Percentiles rank a stretch among this genome's conserved stretches.
These are phyloP conservation scores for Tylopilus rubrobrunneus DNA, from an alignment of 768 basidiomycete species.

Conservation along the genomic window DNA sequence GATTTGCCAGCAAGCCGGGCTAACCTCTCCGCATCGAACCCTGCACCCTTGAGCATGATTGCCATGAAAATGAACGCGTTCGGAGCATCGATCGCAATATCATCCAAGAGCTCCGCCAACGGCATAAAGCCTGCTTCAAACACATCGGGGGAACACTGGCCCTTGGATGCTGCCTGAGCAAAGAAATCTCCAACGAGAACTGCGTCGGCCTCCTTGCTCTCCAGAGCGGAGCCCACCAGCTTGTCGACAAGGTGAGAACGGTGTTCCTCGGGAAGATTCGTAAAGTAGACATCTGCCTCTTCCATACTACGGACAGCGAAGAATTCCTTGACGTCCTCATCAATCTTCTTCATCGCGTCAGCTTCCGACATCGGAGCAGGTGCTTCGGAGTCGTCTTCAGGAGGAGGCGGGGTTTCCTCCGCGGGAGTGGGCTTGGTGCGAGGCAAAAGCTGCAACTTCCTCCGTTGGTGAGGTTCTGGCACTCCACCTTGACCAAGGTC, in stretches of 20 bases:
- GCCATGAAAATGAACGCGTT: conserved; percentile 77
- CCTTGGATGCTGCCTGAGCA: conserved; percentile 54
- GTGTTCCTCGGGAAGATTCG: conserved; percentile 60
- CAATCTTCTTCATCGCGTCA: conserved; percentile 71
- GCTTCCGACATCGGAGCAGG: conserved; percentile 55
- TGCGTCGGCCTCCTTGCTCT: conserved; percentile 80
- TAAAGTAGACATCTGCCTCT: conserved; percentile 87
- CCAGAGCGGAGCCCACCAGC: conserved; percentile 68
- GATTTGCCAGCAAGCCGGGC: conserved; percentile 59
- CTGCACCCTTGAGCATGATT: conserved; percentile 66
- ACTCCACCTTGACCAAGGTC: conserved; percentile 44
- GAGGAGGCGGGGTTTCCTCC: conserved; percentile 41
- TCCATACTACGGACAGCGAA: conserved; percentile 78
- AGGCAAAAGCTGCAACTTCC: conserved; percentile 70
- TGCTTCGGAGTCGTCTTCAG: conserved; percentile 46
- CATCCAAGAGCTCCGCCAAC: conserved; percentile 76
- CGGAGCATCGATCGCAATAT: conserved; percentile 87
- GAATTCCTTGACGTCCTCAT: conserved; percentile 83
- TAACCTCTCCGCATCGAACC: conserved; percentile 58
- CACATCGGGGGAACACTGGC: conserved; percentile 50
- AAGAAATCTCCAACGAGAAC: conserved; percentile 77
- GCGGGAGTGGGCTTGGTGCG: conserved; percentile 64
- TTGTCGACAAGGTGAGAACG: conserved; percentile 69
- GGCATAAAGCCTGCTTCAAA: conserved; percentile 75
- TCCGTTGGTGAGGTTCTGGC: conserved; percentile 56